Base-by-base conservation (phyloP, 1,284 basidiomycete species). In the Trichosporon sp. region DNA sequence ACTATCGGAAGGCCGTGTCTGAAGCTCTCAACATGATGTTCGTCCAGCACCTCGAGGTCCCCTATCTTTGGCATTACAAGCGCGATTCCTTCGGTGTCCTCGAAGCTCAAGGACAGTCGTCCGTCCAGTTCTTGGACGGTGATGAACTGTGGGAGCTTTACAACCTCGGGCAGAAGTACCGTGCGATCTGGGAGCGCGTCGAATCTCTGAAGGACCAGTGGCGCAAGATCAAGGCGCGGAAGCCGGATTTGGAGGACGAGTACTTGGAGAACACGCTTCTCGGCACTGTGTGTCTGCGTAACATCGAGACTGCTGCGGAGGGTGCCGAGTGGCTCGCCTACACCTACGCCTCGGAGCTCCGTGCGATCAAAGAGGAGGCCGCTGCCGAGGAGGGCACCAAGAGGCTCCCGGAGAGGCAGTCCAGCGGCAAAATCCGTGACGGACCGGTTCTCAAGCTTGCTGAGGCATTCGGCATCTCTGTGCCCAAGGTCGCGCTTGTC, bases 51-150 rank as follows among this genome's bases (percentile, higher is more conserved):
- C 81, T 92, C 74, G 97, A 99, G 80, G 94, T 97, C 8, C 94
- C 97, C 0, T 97, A 95, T 81, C 90, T 99, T 73, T 98, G 91
- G 90, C 89, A 90, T 31, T 93, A 98, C 85, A 92, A 93, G 77
- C 89, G 92, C 64, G 97, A 99, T 62, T 74, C 72, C 0, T 79
- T 82, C 64, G 76, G 77, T 65, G 68, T 78, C 1, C 68, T 82
- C 23, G 80, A 82, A 68, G 75, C 78, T 66, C 75, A 78, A 51
- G 80, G 80, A 11, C 74, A 73, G 62, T 74, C 66, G 23, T 74
- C 74, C 0, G 76, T 80, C 0, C 89, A 92, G 73, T 88, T 96
- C 42, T 86, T 98, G 67, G 88, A 84, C 72, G 85, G 91, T 68
- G 86, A 89, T 65, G 93, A 98, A 76, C 82, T 98, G 8, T 98